Conservation (phyloP, 345 rosid species). For the Populus tremula region DNA sequence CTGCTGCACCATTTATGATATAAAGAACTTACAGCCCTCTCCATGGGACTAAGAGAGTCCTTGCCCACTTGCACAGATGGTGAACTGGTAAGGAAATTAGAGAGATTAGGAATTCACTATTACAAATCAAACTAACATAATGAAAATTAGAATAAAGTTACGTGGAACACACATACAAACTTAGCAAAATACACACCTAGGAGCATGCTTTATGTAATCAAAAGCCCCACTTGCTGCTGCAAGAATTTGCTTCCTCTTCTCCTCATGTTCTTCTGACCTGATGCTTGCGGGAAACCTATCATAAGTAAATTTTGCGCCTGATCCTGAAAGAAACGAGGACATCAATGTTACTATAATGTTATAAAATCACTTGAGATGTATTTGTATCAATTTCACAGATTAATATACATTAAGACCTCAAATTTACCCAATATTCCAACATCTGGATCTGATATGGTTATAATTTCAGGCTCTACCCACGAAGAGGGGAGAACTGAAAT, state of each 20-base stretch:
- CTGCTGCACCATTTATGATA: constrained; percentile 18
- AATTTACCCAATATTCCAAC: constrained; percentile 62
- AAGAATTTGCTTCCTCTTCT: constrained; percentile 91
- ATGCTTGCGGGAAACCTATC: constrained; percentile 92
- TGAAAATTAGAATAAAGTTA: not conserved
- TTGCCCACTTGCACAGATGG: constrained; percentile 57
- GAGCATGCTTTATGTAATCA: constrained; percentile 66
- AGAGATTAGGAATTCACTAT: constrained; percentile 1
- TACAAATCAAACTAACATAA: not conserved
- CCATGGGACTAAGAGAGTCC: constrained; percentile 76
- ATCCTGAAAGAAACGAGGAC: constrained; percentile 44
- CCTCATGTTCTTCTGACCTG: constrained; percentile 90
- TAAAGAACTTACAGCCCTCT: constrained; percentile 88
- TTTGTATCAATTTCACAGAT: not conserved
- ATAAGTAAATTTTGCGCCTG: constrained; percentile 81
- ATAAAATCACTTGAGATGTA: not conserved
- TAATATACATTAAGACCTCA: constrained; percentile 10
- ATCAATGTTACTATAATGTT: not conserved
- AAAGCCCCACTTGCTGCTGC: constrained; percentile 83
- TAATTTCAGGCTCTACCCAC: constrained; percentile 68
- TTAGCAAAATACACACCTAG: constrained; percentile 8
- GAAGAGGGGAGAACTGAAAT: constrained; percentile 69
- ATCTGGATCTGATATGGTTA: constrained; percentile 87
- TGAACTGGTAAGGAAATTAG: constrained; percentile 49
- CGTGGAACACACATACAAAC: not conserved